Conservation (phyloP, 73 alveolate genomes). For the Uronychia setigera region DNA sequence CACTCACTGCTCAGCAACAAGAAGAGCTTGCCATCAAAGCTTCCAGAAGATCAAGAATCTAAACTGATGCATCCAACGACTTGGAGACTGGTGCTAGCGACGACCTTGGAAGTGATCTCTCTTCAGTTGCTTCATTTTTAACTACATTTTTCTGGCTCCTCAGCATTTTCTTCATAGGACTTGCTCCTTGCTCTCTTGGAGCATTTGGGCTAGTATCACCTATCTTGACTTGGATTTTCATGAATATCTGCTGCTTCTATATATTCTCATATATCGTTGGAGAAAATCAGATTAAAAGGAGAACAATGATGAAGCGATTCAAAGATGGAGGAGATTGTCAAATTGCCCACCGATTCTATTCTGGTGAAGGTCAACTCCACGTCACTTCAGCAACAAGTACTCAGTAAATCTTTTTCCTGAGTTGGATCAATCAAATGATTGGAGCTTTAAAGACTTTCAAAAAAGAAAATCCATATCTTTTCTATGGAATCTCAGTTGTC, state of each 20-base stretch:
- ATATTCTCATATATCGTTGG: neutral
- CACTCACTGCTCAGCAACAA: too few relatives aligned
- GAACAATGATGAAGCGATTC: neutral
- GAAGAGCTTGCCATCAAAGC: too few relatives aligned
- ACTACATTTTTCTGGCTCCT: neutral
- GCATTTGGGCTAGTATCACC: neutral
- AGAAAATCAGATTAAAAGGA: neutral
- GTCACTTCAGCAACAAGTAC: neutral
- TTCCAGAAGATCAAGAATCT: too few relatives aligned
- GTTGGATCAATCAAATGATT: neutral
- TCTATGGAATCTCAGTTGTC: neutral
- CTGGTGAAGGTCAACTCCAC: neutral
- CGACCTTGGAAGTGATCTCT: too few relatives aligned
- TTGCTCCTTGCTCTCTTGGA: neutral
- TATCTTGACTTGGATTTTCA: neutral
- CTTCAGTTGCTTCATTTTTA: too few relatives aligned
- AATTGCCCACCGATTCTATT: too few relatives aligned
- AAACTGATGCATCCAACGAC: too few relatives aligned
- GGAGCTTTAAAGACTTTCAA: neutral
- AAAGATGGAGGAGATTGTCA: neutral
- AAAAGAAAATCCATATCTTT: neutral
- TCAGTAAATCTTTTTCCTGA: neutral
- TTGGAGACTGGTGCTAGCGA: too few relatives aligned
- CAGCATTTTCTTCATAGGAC: neutral
- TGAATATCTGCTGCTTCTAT: neutral